Conservation (phyloP, 176 grass and related monocot species). For the Lolium rigidum region DNA sequence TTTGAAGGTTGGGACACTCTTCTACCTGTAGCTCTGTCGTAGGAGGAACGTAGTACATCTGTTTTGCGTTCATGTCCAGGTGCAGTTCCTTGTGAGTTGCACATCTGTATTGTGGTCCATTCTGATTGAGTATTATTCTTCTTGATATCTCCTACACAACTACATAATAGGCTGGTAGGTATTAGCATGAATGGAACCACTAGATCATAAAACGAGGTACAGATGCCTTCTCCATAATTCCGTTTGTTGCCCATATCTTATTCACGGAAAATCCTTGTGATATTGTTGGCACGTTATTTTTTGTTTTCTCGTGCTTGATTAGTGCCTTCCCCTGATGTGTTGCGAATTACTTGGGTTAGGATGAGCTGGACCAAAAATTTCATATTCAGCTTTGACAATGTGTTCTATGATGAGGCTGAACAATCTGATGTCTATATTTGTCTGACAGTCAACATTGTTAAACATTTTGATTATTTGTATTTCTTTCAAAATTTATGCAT, state of each 20-base stretch:
- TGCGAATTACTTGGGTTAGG: slow-evolving; percentile 40
- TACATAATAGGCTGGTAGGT: not conserved
- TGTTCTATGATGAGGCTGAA: slow-evolving; percentile 73
- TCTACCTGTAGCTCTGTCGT: not conserved
- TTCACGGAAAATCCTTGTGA: slow-evolving; percentile 9
- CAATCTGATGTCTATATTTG: slow-evolving; percentile 75
- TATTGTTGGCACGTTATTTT: not conserved
- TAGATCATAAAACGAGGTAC: not conserved
- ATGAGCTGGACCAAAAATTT: slow-evolving; percentile 74
- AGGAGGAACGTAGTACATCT: not conserved
- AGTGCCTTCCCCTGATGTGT: slow-evolving; percentile 8
- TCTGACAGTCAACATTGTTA: slow-evolving; percentile 66
- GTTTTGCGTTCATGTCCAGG: not conserved
- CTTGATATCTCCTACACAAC: no score
- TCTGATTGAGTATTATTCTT: no score
- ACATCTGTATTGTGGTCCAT: not conserved
- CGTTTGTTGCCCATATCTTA: not conserved
- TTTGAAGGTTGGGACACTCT: slow-evolving; percentile 57
- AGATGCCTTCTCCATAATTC: not conserved
- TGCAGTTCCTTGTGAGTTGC: not conserved
- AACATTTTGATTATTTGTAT: slow-evolving; percentile 48
- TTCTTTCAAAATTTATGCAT: slow-evolving; percentile 16
- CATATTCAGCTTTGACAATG: slow-evolving; percentile 75
- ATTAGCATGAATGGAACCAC: not conserved
- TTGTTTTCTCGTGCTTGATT: slow-evolving; percentile 24